Evolutionary conservation across 2,329 filamentous ascomycete genomes (phyloP), one percentile per base, ranked within the genome.

Genomic region (Alternaria sp.): DNA sequence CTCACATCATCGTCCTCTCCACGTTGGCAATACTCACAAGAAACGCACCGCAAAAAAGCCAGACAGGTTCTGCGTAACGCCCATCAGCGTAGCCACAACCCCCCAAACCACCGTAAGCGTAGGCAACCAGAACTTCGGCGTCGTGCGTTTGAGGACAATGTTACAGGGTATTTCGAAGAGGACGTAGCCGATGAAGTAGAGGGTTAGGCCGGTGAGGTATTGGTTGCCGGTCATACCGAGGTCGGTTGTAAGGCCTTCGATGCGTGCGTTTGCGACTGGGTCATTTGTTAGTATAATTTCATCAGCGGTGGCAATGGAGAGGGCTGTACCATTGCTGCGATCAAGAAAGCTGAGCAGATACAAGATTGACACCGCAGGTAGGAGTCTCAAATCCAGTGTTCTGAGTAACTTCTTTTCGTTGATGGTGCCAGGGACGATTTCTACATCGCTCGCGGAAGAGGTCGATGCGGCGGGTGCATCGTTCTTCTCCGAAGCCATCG

Each of bases 191-290:
- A 84, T 80, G 71, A 92, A 92, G 75, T 90, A 92, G 0, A 91
- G 75, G 0, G 89, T 91, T 44, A 91, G 73, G 1, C 88, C 88
- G 0, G 86, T 89, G 1, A 91, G 81, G 61, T 92, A 91, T 67
- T 90, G 83, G 59, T 80, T 77, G 0, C 77, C 78, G 1, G 78
- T 79, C 74, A 81, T 77, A 0, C 66, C 19, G 5, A 79, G 56
- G 46, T 79, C 74, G 11, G 54, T 66, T 0, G 67, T 75, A 1
- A 81, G 69, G 6, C 79, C 77, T 59, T 81, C 78, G 30, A 83
- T 75, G 23, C 78, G 76, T 47, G 76, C 82, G 83, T 88, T 90
- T 26, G 72, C 75, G 61, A 80, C 74, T 77, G 51, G 0, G 10
- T 1, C 3, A 11, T 25, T 3, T 7, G 8, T 46, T 3, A 44